phyloP scores from a whole-genome alignment of 352 stramenopile genomes.

The Phytophthora pisi region DNA sequence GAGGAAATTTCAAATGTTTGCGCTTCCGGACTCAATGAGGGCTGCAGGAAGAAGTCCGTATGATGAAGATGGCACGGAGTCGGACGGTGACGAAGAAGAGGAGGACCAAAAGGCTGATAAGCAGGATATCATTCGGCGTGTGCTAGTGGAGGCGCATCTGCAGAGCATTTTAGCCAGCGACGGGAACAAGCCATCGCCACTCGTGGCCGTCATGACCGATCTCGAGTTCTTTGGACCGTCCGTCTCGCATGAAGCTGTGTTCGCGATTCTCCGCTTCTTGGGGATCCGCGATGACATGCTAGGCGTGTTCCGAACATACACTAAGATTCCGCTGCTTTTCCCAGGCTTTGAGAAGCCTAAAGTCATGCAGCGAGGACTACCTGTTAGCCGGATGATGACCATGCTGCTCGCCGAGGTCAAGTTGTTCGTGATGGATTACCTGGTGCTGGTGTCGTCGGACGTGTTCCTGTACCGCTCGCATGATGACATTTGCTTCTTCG shows the following conservation, averaged over 20 bases:
- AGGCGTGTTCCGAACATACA: conserved; percentile 43
- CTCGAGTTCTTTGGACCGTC: conserved; percentile 59
- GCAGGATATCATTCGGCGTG: conserved; percentile 49
- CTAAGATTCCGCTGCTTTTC: conserved; percentile 48
- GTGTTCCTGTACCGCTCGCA: conserved; percentile 52
- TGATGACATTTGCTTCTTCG: conserved; percentile 61
- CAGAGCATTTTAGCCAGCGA: conserved; percentile 16
- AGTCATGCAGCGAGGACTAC: conserved; percentile 44
- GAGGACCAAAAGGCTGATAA: conserved; percentile 30
- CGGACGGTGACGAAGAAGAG: conserved; percentile 10
- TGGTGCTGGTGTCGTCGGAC: conserved; percentile 35
- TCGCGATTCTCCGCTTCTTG: conserved; percentile 45
- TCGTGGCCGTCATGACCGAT: conserved; percentile 51
- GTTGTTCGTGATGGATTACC: conserved; percentile 58
- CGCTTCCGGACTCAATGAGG: conserved; percentile 29
- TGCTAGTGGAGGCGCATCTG: conserved; percentile 47
- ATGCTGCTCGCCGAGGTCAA: conserved; percentile 49
- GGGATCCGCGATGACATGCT: conserved; percentile 41
- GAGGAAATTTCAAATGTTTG: conserved; percentile 33
- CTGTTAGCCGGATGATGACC: conserved; percentile 43
- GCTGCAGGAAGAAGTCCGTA: conserved; percentile 18
- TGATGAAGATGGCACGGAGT: conserved; percentile 18
- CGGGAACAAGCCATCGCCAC: conserved; percentile 6
- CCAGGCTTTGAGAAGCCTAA: conserved; percentile 34
- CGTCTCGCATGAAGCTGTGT: conserved; percentile 46